These are phyloP conservation scores for Wickerhamiella nectarea DNA, from an alignment of 805 yeast species.

Conservation along the genomic window DNA sequence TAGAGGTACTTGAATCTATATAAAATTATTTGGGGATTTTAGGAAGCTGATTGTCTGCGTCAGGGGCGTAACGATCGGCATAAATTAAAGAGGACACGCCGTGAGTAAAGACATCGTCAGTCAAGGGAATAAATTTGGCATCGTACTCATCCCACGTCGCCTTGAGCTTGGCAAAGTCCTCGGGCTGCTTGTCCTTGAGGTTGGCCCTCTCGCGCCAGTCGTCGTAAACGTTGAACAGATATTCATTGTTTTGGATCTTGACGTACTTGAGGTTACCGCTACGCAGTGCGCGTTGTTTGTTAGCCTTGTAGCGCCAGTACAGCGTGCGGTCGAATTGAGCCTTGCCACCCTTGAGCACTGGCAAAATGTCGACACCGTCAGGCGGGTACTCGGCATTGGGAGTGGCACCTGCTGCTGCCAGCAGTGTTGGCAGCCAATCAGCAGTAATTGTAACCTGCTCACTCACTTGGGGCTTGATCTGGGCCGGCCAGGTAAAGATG, in stretches of 20 bases:
- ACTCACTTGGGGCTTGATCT: conserved; percentile 20
- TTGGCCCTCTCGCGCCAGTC: conserved; percentile 43
- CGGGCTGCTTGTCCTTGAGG: conserved; percentile 28
- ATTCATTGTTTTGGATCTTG: conserved; percentile 15
- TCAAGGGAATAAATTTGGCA: background rate
- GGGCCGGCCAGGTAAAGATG: conserved; percentile 34
- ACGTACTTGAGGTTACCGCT: conserved; percentile 17
- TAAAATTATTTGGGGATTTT: background rate
- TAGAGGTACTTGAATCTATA: background rate
- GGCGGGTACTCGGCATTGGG: conserved; percentile 39
- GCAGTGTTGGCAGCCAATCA: conserved; percentile 45
- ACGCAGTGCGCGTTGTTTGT: conserved; percentile 16
- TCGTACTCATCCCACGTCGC: conserved; percentile 35
- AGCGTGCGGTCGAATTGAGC: conserved; percentile 13
- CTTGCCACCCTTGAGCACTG: conserved; percentile 27
- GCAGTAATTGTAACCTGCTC: conserved; percentile 40
- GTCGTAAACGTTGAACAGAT: conserved; percentile 21
- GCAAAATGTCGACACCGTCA: conserved; percentile 31
- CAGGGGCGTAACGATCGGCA: conserved; percentile 8
- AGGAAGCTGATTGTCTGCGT: background rate
- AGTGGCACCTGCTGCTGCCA: conserved; percentile 35
- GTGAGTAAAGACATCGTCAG: conserved; percentile 3
- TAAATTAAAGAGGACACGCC: conserved; percentile 2
- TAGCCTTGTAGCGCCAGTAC: conserved; percentile 18
- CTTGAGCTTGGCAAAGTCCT: conserved; percentile 31